Base-by-base conservation (phyloP, 2,329 filamentous ascomycete genomes). In the Paecilomyces niveus region DNA sequence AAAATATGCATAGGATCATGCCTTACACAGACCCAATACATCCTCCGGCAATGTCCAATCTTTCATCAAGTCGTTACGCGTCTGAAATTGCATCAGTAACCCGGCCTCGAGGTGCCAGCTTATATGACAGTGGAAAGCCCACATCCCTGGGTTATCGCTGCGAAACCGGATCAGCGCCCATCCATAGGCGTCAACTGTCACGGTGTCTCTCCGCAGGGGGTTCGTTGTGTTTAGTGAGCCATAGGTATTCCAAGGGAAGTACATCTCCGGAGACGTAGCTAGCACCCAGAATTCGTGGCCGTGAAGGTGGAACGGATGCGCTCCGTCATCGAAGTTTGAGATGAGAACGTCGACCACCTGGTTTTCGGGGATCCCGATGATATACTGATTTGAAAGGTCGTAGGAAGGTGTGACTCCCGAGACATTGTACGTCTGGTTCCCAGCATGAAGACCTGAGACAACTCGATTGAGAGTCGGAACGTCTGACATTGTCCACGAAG, bases 231-330 rank as follows among this genome's bases (percentile, higher is more conserved):
- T 59, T 2, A 59, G 24, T 21, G 58, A 59, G 15, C 52, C 51
- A 35, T 59, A 59, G 11, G 51, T 33, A 21, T 32, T 31, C 26
- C 55, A 59, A 32, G 56, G 53, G 50, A 59, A 57, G 21, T 59
- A 57, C 45, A 57, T 50, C 24, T 54, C 32, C n/a, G 22, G 24
- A 15, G 58, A 59, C 9, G 54, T 53, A 32, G 71, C 66, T 10
- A 79, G 63, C 29, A 80, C 61, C 63, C 66, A 74, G 64, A 79
- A 79, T 60, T 80, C 75, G 63, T 80, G 77, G 9, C 77, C 77
- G 67, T 80, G 77, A 2, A 80, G 67, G 65, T 79, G 77, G 59
- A 79, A 72, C 1, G 74, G 74, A 57, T 77, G 75, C 8, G 68
- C 63, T 21, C 56, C 61, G 9, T 63, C 60, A 35, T 63, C 60